phyloP scores from a whole-genome alignment of 306 rosid genomes.

The Betula pendula region DNA sequence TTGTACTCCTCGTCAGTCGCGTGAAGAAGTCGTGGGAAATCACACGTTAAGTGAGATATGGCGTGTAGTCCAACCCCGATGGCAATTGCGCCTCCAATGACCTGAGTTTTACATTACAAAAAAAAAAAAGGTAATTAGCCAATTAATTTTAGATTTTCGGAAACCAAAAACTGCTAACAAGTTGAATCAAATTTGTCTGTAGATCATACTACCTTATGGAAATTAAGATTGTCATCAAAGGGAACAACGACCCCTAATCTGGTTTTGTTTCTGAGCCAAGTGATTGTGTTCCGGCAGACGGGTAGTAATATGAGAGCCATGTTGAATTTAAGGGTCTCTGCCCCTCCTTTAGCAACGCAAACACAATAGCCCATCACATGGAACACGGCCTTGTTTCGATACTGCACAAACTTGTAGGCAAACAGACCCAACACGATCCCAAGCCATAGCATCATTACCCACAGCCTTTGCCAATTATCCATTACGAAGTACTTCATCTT shows the following conservation, averaged over 20 bases:
- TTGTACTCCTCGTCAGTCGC: conserved; percentile 42
- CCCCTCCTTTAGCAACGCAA: conserved; percentile 62
- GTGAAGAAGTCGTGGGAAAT: conserved; percentile 47
- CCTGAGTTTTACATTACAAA: conserved; percentile 11
- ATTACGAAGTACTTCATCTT: conserved; percentile 39
- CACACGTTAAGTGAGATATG: conserved; percentile 50
- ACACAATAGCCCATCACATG: conserved; percentile 59
- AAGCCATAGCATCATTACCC: conserved; percentile 56
- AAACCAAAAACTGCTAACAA: background rate
- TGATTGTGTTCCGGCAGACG: conserved; percentile 65
- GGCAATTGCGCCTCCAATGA: conserved; percentile 36
- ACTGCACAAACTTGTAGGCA: conserved; percentile 55
- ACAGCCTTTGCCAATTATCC: conserved; percentile 61
- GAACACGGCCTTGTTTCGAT: conserved; percentile 39
- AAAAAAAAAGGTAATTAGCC: background rate
- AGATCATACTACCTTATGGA: conserved; percentile 40
- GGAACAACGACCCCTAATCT: conserved; percentile 48
- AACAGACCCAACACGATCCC: conserved; percentile 37
- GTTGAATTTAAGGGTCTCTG: conserved; percentile 63
- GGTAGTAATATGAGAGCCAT: conserved; percentile 61
- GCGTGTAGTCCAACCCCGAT: conserved; percentile 54
- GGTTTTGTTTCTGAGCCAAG: conserved; percentile 69
- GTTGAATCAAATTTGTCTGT: background rate
- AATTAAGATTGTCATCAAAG: conserved; percentile 59
- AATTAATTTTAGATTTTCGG: background rate